phyloP scores from a whole-genome alignment of 108 stramenopile species.

The Fistulifera solaris region DNA sequence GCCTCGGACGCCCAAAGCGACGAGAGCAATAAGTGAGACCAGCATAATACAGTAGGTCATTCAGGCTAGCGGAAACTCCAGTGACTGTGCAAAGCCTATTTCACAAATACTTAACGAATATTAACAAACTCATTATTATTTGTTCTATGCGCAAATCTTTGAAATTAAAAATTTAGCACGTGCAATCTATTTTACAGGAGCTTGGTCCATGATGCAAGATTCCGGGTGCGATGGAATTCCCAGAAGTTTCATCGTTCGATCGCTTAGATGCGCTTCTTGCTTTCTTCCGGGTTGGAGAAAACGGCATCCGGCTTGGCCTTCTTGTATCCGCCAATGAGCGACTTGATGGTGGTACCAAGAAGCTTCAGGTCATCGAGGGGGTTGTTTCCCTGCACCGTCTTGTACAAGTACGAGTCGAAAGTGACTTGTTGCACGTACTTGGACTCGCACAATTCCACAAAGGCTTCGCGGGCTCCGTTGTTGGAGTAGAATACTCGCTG shows the following conservation, averaged over 20 bases:
- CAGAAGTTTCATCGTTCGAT: background rate
- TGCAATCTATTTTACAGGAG: too few species aligned
- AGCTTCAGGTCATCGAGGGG: slow-evolving; percentile 96
- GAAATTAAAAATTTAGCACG: too few species aligned
- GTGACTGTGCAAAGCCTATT: too few species aligned
- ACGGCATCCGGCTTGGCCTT: slow-evolving; percentile 90
- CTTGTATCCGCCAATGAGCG: slow-evolving; percentile 90
- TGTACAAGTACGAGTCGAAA: slow-evolving; percentile 98
- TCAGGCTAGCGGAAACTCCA: too few species aligned
- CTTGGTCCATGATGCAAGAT: too few species aligned
- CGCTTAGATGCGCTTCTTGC: slow-evolving; percentile 88
- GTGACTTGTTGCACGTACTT: slow-evolving; percentile 98
- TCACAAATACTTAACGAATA: too few species aligned
- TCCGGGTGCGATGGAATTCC: too few species aligned
- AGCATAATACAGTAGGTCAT: too few species aligned
- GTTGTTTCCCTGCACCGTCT: slow-evolving; percentile 95
- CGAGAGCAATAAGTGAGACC: too few species aligned
- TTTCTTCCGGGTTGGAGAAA: slow-evolving; percentile 94
- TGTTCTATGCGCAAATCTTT: too few species aligned
- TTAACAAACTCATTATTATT: too few species aligned
- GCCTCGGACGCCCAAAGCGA: too few species aligned
- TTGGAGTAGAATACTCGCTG: slow-evolving; percentile 97
- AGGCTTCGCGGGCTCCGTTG: slow-evolving; percentile 97
- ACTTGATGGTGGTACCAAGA: slow-evolving; percentile 90
- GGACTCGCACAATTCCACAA: slow-evolving; percentile 95